phyloP scores from a whole-genome alignment of 1,284 basidiomycete species.

The Ustanciosporium gigantosporum region DNA sequence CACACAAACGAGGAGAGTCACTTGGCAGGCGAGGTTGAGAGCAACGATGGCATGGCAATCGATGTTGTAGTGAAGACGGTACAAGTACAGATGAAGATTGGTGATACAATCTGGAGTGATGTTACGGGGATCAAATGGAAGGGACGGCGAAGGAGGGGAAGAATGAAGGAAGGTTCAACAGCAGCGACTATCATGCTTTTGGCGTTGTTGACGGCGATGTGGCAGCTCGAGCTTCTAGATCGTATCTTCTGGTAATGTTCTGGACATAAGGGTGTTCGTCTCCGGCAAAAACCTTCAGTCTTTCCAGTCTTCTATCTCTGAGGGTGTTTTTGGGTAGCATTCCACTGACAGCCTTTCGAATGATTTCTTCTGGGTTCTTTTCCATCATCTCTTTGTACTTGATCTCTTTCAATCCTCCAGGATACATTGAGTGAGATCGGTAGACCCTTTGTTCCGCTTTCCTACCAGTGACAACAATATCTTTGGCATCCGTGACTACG shows the following conservation, averaged over 20 bases:
- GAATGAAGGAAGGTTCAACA: too few species aligned
- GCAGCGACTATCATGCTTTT: too few species aligned
- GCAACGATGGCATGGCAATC: too few species aligned
- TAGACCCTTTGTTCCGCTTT: conserved; percentile 88
- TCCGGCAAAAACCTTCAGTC: conserved; percentile 56
- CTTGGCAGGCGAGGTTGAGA: too few species aligned
- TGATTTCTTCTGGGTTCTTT: conserved; percentile 78
- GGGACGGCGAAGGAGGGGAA: too few species aligned
- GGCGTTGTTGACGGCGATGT: too few species aligned
- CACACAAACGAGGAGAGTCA: too few species aligned
- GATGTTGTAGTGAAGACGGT: too few species aligned
- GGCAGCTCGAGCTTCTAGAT: too few species aligned
- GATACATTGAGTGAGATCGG: conserved; percentile 87
- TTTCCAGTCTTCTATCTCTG: conserved; percentile 54
- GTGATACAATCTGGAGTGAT: too few species aligned
- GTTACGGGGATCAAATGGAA: too few species aligned
- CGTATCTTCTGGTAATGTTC: conserved; percentile 38
- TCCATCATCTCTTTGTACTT: conserved; percentile 60
- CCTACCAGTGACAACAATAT: conserved; percentile 83
- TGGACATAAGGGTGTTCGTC: conserved; percentile 54
- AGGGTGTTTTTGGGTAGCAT: conserved; percentile 61
- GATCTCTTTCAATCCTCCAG: conserved; percentile 79
- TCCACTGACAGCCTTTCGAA: conserved; percentile 58
- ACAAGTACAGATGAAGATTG: too few species aligned
- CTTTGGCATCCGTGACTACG: conserved; percentile 85